These are phyloP conservation scores for Proliferodiscus dingleyae DNA, from an alignment of 2,329 filamentous ascomycete species.

Conservation along the genomic window DNA sequence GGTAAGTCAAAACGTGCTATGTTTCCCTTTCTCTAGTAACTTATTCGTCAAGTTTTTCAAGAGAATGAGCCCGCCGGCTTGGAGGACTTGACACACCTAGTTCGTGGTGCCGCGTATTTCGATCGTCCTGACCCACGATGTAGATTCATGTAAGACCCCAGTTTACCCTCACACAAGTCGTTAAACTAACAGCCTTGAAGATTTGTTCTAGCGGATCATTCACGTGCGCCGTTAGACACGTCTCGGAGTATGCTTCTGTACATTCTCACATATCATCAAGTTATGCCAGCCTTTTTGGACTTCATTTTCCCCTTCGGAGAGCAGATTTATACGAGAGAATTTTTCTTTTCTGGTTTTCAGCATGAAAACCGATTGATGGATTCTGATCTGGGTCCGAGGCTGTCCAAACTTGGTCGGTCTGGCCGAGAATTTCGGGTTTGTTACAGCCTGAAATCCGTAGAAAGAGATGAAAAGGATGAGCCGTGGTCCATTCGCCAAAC, in stretches of 20 bases:
- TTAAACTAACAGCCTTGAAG: too few relatives aligned
- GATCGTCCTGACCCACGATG: too few relatives aligned
- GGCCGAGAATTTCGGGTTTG: slow-evolving; percentile 23
- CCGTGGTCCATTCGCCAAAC: slow-evolving; percentile 35
- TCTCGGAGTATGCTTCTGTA: slow-evolving; percentile 18
- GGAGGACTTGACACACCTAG: too few relatives aligned
- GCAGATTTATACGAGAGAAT: slow-evolving; percentile 21
- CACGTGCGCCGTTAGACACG: too few relatives aligned
- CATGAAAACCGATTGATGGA: slow-evolving; percentile 13
- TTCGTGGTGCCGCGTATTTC: too few relatives aligned
- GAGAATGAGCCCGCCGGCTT: too few relatives aligned
- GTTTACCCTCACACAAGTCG: too few relatives aligned
- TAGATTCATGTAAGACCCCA: too few relatives aligned
- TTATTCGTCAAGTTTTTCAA: too few relatives aligned
- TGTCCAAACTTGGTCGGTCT: slow-evolving; percentile 18
- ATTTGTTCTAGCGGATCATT: too few relatives aligned
- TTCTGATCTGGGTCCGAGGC: slow-evolving; percentile 3
- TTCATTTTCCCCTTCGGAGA: slow-evolving; percentile 28
- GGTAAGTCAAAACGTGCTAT: too few relatives aligned
- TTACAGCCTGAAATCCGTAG: slow-evolving; percentile 25
- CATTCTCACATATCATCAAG: slow-evolving; percentile 30
- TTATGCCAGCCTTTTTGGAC: slow-evolving; percentile 31
- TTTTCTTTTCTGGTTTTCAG: slow-evolving; percentile 25
- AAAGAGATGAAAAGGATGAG: neutral
- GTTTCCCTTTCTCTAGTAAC: too few relatives aligned